Base-by-base conservation (phyloP, 2,329 filamentous ascomycete genomes). In the Fusarium sp. region DNA sequence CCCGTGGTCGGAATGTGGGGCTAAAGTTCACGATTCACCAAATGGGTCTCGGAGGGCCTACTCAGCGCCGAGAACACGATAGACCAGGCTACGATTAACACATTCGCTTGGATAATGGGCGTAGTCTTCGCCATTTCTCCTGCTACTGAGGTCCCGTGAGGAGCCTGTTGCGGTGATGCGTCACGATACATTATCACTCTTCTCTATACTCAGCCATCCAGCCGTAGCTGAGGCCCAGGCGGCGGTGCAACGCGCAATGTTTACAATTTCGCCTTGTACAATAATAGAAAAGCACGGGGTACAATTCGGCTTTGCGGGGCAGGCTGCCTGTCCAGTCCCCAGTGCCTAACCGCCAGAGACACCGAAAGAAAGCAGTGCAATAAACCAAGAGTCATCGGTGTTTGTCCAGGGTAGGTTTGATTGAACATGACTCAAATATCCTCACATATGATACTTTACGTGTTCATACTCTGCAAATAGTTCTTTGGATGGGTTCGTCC, bases 181-280 rank as follows among this genome's bases (percentile, higher is more conserved):
- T 68, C 54, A 68, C 60, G n/a, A 15, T 23, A 43, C 17, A 38
- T 4, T n/a, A 24, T 26, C 8, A 20, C 6, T 43, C 10, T 45
- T 32, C 20, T 39, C 24, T 45, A 19, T 39, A 30, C 54, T 68
- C 43, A 65, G 65, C 64, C 59, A 56, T 67, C 47, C 46, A 43
- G 43, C 38, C 17, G 26, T 36, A 53, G 39, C 43, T 56, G 42
- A 49, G 43, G 23, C 34, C 23, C n/a, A 52, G 43, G 59, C 47
- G 59, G 65, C 65, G 43, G 65, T 61, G 64, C 65, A 68, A 52
- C 47, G 38, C 34, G 39, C 36, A 43, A 36, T 32, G 21, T 49
- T 26, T 44, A 62, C 50, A 14, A 47, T 40, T 48, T 59, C 47
- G 52, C 52, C 51, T 32, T 42, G 32, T 30, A 53, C 44, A 32